Conservation (phyloP, 495 filamentous ascomycete species). For the Penicillium subrubescens region DNA sequence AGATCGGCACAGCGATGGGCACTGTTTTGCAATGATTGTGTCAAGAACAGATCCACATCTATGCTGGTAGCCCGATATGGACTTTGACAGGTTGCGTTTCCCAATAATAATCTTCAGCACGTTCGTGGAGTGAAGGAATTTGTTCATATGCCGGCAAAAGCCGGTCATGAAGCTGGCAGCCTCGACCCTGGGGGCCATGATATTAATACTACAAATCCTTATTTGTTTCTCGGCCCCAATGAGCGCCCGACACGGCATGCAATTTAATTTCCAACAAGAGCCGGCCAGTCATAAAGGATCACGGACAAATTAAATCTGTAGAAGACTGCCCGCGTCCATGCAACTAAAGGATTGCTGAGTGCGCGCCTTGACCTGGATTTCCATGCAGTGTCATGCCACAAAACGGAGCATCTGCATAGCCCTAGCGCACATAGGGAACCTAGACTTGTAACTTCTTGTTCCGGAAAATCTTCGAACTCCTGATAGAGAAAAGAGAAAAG, state of each 20-base stretch:
- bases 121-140: conserved; percentile 1
- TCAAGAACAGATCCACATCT: neutral
- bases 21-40: neutral
- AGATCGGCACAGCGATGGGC: neutral
- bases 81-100: neutral
- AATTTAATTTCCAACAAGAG: conserved; percentile 10
- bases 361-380: conserved; percentile 13
- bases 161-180: neutral
- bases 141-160: neutral
- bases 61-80: conserved; percentile 7
- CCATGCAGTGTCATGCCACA: conserved; percentile 1
- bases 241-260: conserved; percentile 22
- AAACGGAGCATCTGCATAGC: conserved; percentile 11
- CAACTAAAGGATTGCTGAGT: neutral
- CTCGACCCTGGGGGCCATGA: neutral
- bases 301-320: neutral
- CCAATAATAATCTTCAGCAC: conserved; percentile 7
- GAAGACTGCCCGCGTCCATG: conserved; percentile 1
- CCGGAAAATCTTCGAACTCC: conserved; percentile 10
- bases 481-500: neutral
- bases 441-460: conserved; percentile 10
- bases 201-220: conserved; percentile 8
- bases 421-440: conserved; percentile 15
- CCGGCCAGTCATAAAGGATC: neutral
- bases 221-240: conserved; percentile 10